phyloP scores from a whole-genome alignment of 352 stramenopile species.

The Phytophthora lateralis region DNA sequence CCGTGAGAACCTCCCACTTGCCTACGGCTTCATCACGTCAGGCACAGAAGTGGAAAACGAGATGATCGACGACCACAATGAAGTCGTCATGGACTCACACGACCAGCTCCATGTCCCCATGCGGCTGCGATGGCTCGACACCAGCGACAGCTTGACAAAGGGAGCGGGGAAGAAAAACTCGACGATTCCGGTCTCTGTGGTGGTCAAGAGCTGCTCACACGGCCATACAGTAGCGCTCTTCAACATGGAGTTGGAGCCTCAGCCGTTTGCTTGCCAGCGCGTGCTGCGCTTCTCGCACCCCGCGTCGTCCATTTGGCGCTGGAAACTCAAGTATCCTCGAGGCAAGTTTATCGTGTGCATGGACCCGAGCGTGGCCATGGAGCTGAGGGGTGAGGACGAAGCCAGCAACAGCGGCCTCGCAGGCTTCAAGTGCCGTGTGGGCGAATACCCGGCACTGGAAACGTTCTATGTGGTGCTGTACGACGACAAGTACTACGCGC shows the following conservation, averaged over 20 bases:
- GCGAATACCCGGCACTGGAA: conserved; percentile 83
- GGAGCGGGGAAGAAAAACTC: background rate
- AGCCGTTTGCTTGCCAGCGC: conserved; percentile 87
- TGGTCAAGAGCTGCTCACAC: conserved; percentile 87
- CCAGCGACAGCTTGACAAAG: conserved; percentile 8
- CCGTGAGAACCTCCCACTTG: conserved; percentile 60
- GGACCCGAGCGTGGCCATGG: conserved; percentile 70
- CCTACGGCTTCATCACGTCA: conserved; percentile 38
- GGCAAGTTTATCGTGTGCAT: conserved; percentile 75
- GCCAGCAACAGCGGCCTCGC: conserved; percentile 19
- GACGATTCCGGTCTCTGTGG: conserved; percentile 61
- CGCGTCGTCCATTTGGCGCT: conserved; percentile 62
- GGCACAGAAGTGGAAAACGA: conserved; percentile 80
- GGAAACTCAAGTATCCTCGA: conserved; percentile 45
- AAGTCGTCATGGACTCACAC: conserved; percentile 86
- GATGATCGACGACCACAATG: conserved; percentile 91
- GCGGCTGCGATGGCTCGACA: conserved; percentile 83
- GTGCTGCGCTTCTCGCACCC: conserved; percentile 75
- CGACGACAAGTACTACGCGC: conserved; percentile 84
- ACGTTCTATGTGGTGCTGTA: conserved; percentile 93
- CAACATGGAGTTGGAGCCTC: conserved; percentile 78
- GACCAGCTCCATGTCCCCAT: conserved; percentile 90
- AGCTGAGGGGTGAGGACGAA: conserved; percentile 33
- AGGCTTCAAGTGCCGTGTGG: conserved; percentile 88
- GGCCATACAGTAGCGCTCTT: conserved; percentile 91